These are phyloP conservation scores for Chrysoporthe austroafricana DNA, from an alignment of 2,329 filamentous ascomycete species.

Conservation along the genomic window DNA sequence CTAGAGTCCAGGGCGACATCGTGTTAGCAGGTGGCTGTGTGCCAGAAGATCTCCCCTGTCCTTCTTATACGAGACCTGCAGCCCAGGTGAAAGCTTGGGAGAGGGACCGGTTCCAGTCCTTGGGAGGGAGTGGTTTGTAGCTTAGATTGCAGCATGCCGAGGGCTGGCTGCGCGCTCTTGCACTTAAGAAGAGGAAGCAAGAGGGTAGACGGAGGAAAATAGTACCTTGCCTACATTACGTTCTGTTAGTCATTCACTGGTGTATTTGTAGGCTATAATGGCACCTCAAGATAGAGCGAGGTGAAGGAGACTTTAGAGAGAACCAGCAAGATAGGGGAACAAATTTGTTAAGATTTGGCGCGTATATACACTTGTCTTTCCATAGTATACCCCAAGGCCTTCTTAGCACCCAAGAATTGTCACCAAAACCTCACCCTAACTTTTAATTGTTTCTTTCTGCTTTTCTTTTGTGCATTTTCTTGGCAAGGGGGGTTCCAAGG, in stretches of 20 bases:
- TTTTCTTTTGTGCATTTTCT: neutral
- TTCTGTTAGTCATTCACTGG: conserved; percentile 23
- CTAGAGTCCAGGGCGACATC: conserved; percentile 48
- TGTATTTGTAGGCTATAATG: neutral
- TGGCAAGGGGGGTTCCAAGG: no score
- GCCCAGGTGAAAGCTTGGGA: conserved; percentile 9
- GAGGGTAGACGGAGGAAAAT: neutral
- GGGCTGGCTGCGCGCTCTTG: no score
- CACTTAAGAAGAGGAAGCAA: no score
- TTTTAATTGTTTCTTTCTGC: neutral
- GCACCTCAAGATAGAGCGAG: neutral
- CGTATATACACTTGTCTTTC: neutral
- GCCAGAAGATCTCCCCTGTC: neutral
- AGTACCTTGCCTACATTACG: conserved; percentile 37
- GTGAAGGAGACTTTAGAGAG: neutral
- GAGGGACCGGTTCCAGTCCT: neutral
- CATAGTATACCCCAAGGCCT: neutral
- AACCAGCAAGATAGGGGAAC: neutral
- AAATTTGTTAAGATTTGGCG: neutral
- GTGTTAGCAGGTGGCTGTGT: neutral
- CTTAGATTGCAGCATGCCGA: no score
- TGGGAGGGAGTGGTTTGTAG: neutral
- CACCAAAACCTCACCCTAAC: no score
- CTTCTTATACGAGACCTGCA: neutral
- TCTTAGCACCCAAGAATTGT: neutral